Evolutionary conservation across 768 basidiomycete genomes (phyloP).

Genomic region (Porphyrellus cyaneotinctus): DNA sequence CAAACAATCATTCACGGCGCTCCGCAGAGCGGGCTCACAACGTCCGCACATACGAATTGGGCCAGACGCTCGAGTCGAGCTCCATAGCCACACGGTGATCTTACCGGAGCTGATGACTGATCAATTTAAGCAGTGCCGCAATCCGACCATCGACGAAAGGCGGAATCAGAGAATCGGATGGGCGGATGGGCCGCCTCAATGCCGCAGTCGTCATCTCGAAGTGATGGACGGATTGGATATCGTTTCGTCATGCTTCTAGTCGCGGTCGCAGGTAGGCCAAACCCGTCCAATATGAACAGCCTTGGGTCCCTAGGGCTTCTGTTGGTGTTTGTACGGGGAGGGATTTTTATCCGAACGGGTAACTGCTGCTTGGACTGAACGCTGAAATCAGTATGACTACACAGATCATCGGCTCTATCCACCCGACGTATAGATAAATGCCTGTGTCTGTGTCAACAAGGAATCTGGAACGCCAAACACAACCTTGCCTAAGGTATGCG

Average conservation of each 20-base stretch:
- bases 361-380: no score
- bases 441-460: no score
- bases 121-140: neutral
- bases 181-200: constrained; percentile 6
- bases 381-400: neutral
- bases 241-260: constrained; percentile 2
- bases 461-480: no score
- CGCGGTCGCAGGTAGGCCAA: neutral
- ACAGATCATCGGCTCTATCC: no score
- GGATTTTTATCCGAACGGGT: neutral
- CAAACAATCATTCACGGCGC: constrained; percentile 2
- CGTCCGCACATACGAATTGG: neutral
- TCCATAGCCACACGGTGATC: neutral
- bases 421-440: no score
- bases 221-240: neutral
- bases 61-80: neutral
- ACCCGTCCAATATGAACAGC: neutral
- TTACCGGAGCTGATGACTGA: no score
- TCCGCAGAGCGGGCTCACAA: neutral
- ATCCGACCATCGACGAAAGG: constrained; percentile 13
- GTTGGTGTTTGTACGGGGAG: neutral
- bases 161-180: constrained; percentile 3
- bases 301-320: no score
- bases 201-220: neutral
- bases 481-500: no score